Evolutionary conservation across 257 asterid genomes (phyloP).

Genomic region (Solanum bukasovii): DNA sequence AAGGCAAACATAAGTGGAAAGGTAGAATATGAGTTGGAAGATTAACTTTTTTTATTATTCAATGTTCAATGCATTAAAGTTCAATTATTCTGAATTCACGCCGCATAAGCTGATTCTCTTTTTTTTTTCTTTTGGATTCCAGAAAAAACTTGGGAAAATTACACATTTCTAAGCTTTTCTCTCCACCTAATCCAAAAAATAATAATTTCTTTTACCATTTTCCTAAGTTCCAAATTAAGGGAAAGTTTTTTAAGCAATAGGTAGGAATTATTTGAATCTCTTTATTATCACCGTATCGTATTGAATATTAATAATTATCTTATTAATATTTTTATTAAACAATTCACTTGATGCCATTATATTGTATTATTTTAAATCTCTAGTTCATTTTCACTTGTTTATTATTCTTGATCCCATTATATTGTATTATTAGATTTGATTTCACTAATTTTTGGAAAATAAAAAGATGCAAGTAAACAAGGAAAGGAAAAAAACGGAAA

Average conservation of each 20-base stretch:
- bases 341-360: not conserved
- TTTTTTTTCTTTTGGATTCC: not conserved
- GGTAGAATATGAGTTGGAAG: not conserved
- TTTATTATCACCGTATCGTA: not conserved
- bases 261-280: not conserved
- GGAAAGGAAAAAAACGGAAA: too few relatives aligned
- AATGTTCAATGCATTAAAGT: too few relatives aligned
- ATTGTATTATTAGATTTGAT: too few relatives aligned
- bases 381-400: too few relatives aligned
- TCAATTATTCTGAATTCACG: too few relatives aligned
- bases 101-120: too few relatives aligned
- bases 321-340: not conserved
- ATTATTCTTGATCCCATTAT: too few relatives aligned
- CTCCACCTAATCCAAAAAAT: not conserved
- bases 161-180: not conserved
- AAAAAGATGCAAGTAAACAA: too few relatives aligned
- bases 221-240: not conserved
- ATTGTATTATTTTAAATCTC: too few relatives aligned
- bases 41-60: not conserved
- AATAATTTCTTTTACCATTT: not conserved
- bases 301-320: not conserved
- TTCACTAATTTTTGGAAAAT: too few relatives aligned
- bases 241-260: not conserved
- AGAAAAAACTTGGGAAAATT: not conserved
- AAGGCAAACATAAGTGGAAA: not conserved